Conservation (phyloP, 2,329 filamentous ascomycete species). For the Cryphonectria parasitica region DNA sequence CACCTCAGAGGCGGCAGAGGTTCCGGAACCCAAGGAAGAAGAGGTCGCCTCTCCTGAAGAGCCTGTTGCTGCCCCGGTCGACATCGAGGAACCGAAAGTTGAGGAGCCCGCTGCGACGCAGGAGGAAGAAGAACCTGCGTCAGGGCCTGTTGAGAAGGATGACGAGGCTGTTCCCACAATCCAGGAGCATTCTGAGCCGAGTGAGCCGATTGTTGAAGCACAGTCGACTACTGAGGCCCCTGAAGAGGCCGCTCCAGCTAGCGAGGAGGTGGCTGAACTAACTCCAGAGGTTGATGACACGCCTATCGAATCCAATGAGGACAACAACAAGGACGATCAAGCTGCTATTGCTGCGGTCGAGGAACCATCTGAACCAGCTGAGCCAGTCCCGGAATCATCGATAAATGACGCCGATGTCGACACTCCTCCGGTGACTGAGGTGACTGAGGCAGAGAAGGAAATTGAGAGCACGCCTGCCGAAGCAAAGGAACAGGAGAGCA, state of each 20-base stretch:
- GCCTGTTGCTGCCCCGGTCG: background rate
- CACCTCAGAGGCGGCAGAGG: conserved; percentile 4
- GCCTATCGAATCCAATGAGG: conserved; percentile 5
- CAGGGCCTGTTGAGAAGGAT: background rate
- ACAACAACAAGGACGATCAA: conserved; percentile 9
- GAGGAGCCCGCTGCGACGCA: background rate
- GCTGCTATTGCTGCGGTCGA: conserved; percentile 7
- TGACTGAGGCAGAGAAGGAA: background rate
- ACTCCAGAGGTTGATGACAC: background rate
- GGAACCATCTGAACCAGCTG: conserved; percentile 11
- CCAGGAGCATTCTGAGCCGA: conserved; percentile 5
- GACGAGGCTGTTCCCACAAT: conserved; percentile 15
- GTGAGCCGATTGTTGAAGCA: background rate
- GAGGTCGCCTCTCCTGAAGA: conserved; percentile 16
- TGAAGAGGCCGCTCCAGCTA: background rate
- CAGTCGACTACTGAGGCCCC: background rate
- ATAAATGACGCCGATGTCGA: background rate
- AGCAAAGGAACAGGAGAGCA: conserved; percentile 4
- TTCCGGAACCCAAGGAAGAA: conserved; percentile 10
- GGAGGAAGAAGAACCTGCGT: conserved; percentile 4
- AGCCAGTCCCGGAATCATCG: background rate
- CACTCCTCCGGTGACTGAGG: conserved; percentile 5
- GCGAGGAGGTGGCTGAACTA: conserved; percentile 6
- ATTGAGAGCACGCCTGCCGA: background rate
- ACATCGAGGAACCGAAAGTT: conserved; percentile 8